phyloP scores from a whole-genome alignment of 169 alveolate species.

The Plasmodium coatneyi region DNA sequence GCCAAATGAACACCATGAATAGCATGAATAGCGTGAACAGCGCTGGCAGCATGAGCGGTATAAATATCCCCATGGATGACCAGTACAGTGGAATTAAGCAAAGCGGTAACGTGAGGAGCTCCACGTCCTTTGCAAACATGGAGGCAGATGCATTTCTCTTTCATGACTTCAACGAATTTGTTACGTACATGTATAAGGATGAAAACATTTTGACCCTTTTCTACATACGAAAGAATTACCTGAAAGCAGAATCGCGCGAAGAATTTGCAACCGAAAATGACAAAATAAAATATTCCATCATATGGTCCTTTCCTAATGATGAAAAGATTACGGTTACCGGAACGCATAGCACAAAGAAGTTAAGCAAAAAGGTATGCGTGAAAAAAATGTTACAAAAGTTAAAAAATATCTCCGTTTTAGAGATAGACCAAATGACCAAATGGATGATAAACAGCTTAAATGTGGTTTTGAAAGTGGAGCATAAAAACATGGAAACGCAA shows the following conservation, averaged over 20 bases:
- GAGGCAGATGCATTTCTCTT: conserved; percentile 57
- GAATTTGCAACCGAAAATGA: conserved; percentile 70
- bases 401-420: conserved; percentile 70
- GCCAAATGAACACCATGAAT: not conserved
- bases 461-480: conserved; percentile 62
- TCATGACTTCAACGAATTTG: conserved; percentile 56
- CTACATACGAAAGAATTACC: conserved; percentile 63
- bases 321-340: conserved; percentile 58
- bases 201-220: conserved; percentile 71
- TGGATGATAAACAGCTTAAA: conserved; percentile 73
- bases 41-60: not conserved
- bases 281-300: conserved; percentile 51
- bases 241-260: conserved; percentile 69
- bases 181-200: conserved; percentile 70
- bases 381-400: conserved; percentile 64
- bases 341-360: conserved; percentile 55
- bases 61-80: conserved; percentile 9
- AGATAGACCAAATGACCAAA: conserved; percentile 74
- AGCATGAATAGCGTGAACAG: not conserved
- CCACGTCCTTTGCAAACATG: not conserved
- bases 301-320: conserved; percentile 67
- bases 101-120: not conserved
- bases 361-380: conserved; percentile 74
- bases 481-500: conserved; percentile 49
- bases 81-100: conserved; percentile 1